phyloP scores from a whole-genome alignment of 495 filamentous ascomycete species.

The Trichoderma orchidacearum region DNA sequence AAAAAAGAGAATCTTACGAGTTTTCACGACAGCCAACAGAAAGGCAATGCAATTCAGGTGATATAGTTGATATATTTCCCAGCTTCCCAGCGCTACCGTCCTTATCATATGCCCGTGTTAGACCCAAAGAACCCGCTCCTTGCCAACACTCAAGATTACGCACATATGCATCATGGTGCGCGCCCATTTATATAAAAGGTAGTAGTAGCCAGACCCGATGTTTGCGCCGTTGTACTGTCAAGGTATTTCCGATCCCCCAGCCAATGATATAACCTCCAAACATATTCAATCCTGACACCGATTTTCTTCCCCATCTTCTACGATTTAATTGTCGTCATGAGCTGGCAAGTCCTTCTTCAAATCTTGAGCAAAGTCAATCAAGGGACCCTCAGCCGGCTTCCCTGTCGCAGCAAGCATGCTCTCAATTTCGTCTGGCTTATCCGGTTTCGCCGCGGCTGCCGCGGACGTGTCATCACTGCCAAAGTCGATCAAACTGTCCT shows the following conservation, averaged over 20 bases:
- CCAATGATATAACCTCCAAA: not conserved
- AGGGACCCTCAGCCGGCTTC: constrained; percentile 16
- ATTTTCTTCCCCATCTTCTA: not conserved
- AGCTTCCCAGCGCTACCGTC: not conserved
- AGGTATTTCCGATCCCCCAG: not conserved
- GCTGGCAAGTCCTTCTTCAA: constrained; percentile 28
- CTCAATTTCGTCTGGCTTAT: constrained; percentile 29
- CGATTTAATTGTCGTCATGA: not conserved
- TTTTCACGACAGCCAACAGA: too few relatives aligned
- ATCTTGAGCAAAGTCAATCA: constrained; percentile 38
- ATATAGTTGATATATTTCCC: not conserved
- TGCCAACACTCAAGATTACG: not conserved
- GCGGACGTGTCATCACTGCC: constrained; percentile 18
- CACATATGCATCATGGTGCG: not conserved
- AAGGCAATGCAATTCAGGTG: too few relatives aligned
- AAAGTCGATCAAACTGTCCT: constrained; percentile 32
- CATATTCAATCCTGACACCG: not conserved
- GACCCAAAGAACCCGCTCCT: not conserved
- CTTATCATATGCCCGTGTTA: not conserved
- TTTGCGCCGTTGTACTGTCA: not conserved
- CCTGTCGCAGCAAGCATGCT: constrained; percentile 26
- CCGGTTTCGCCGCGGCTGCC: constrained; percentile 9
- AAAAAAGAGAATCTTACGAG: not conserved
- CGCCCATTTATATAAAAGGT: not conserved
- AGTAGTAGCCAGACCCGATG: not conserved